Evolutionary conservation across 2,329 filamentous ascomycete species (phyloP).

Genomic region (Penicillium brevicompactum): DNA sequence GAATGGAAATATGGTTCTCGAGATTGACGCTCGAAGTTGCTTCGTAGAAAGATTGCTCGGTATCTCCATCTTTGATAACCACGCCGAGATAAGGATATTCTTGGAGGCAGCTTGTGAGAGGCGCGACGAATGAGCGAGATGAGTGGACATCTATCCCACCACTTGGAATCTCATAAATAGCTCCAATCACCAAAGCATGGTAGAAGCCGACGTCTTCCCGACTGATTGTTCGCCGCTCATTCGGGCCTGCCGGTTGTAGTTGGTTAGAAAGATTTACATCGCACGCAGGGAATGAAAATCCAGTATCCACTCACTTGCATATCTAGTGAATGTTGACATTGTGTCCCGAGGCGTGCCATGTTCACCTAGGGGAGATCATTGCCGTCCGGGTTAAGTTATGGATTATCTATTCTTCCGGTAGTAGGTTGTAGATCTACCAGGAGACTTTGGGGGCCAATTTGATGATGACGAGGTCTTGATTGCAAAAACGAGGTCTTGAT

Average conservation of each 20-base stretch:
- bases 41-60: constrained; percentile 40
- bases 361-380: background rate
- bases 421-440: background rate
- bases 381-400: background rate
- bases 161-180: constrained; percentile 32
- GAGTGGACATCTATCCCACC: constrained; percentile 15
- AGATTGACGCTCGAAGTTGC: constrained; percentile 38
- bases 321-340: constrained; percentile 21
- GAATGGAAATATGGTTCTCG: constrained; percentile 42
- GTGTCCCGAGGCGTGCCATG: background rate
- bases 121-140: constrained; percentile 29
- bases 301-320: constrained; percentile 29
- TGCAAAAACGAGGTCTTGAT: background rate
- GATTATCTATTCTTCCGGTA: background rate
- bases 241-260: constrained; percentile 33
- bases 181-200: constrained; percentile 42
- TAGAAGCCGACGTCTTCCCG: constrained; percentile 47
- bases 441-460: background rate
- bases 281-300: background rate
- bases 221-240: constrained; percentile 45
- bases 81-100: constrained; percentile 43
- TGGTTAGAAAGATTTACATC: constrained; percentile 5
- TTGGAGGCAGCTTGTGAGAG: constrained; percentile 42
- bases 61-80: constrained; percentile 38
- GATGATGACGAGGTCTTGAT: background rate